phyloP scores from a whole-genome alignment of 1,284 basidiomycete species.

The Boletellus deceptivus region DNA sequence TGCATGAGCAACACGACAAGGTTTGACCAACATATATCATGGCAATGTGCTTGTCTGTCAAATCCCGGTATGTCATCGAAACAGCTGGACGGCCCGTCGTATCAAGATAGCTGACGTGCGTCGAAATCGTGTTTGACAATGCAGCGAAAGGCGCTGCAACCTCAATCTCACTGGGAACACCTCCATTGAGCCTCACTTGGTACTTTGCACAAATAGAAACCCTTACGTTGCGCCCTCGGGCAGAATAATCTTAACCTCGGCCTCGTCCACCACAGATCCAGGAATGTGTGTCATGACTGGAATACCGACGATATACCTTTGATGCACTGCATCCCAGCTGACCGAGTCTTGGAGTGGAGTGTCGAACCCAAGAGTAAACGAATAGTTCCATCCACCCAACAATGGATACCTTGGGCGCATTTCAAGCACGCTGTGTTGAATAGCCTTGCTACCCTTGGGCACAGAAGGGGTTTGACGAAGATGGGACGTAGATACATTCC shows the following conservation, averaged over 20 bases:
- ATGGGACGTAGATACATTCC: slow-evolving; percentile 94
- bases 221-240: slow-evolving; percentile 92
- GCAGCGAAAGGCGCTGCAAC: slow-evolving; percentile 79
- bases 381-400: slow-evolving; percentile 97
- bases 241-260: slow-evolving; percentile 77
- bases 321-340: slow-evolving; percentile 55
- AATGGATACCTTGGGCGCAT: slow-evolving; percentile 90
- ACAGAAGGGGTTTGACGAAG: slow-evolving; percentile 69
- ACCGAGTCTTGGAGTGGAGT: slow-evolving; percentile 75
- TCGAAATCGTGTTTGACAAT: slow-evolving; percentile 55
- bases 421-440: slow-evolving; percentile 69
- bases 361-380: slow-evolving; percentile 93
- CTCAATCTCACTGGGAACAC: slow-evolving; percentile 63
- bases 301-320: slow-evolving; percentile 73
- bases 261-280: slow-evolving; percentile 81
- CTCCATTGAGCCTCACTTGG: slow-evolving; percentile 4
- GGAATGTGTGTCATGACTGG: slow-evolving; percentile 86
- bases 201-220: slow-evolving; percentile 14
- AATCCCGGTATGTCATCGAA: slow-evolving; percentile 67
- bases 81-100: slow-evolving; percentile 86
- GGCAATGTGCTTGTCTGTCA: slow-evolving; percentile 79
- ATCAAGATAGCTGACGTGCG: slow-evolving; percentile 88
- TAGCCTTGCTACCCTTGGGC: slow-evolving; percentile 51
- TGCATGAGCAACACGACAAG: too few species aligned
- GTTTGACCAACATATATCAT: slow-evolving; percentile 63